These are phyloP conservation scores for Mortierella sp. DNA, from an alignment of 371 early-diverging fungal genomes.

Conservation along the genomic window DNA sequence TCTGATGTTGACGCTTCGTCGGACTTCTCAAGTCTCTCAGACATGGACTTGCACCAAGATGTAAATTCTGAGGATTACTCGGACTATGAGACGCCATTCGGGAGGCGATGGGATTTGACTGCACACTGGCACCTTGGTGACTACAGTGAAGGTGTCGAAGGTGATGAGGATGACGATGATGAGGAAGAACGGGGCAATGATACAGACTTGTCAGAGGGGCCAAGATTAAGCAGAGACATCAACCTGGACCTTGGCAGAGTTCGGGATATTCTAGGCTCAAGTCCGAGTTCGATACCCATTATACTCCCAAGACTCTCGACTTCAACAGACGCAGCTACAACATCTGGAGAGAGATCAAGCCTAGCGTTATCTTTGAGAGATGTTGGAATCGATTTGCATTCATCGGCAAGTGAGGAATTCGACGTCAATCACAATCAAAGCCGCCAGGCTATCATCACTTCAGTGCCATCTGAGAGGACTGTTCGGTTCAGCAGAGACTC, in stretches of 20 bases:
- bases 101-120: conserved; percentile 43
- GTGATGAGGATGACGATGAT: conserved; percentile 45
- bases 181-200: conserved; percentile 38
- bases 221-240: conserved; percentile 10
- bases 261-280: conserved; percentile 35
- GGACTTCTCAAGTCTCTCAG: conserved; percentile 32
- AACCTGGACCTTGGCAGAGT: conserved; percentile 31
- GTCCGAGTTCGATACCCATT: conserved; percentile 34
- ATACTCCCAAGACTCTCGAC: conserved; percentile 1
- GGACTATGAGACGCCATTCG: conserved; percentile 29
- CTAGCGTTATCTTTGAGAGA: neutral
- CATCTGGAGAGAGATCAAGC: neutral
- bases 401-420: conserved; percentile 21
- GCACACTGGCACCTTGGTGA: conserved; percentile 45
- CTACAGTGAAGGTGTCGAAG: conserved; percentile 46
- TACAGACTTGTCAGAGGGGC: conserved; percentile 41
- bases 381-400: neutral
- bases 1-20: conserved; percentile 40
- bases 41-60: conserved; percentile 17
- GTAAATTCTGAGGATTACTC: conserved; percentile 14
- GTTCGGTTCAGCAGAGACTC: conserved; percentile 19
- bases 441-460: neutral
- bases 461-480: conserved; percentile 8
- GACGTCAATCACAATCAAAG: neutral
- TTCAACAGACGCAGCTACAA: neutral